Evolutionary conservation across 257 asterid species (phyloP), one percentile per base, ranked within the genome.

Genomic region (Capsicum chinense): DNA sequence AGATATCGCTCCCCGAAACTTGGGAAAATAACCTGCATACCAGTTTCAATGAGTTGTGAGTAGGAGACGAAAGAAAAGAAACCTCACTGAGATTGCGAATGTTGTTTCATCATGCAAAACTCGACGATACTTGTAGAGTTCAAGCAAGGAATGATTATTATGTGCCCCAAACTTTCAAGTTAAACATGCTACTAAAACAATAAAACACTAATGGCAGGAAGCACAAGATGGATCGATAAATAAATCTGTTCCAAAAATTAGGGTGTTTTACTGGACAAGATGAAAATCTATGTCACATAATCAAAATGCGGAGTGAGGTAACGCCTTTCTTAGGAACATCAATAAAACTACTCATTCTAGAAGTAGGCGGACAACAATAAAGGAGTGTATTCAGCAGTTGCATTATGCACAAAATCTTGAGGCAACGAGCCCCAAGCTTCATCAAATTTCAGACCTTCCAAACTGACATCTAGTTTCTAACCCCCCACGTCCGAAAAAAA

Each of bases 1-100:
- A 95, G 94, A 78, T 95, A 95, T 5, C 99, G 90, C 90, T 95
- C 99, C 6, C 99, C 99, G 17, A 91, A 94, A 91, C 99, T 94
- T 17, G 98, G 97, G 88, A 94, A 95, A 70, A 95, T 81, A 48
- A 80, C 98, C 99, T 95, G 90, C 84, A 84, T 9, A 26, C 16
- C 35, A 79, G 82, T 47, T 44, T 52, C 44, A 76, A 35, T 14
- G 52, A 26, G 81, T 21, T 21, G 6, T 6, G 6, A 44, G 47
- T 52, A 37, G 16, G 1, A 76, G 14, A 52, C 6, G 2, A 42
- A 3, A 62, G 48, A 26, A 76, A 52, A 73, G 17, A 73, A 76
- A 52, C 21, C 14, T 52, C 26, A 26, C 13, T 7, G 81, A 4
- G 2, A 10, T 16, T 13, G 60, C 21, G 48, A 76, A 52, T 21